phyloP scores from a whole-genome alignment of 2,329 filamentous ascomycete species.

The Colletotrichum neosansevieriae region DNA sequence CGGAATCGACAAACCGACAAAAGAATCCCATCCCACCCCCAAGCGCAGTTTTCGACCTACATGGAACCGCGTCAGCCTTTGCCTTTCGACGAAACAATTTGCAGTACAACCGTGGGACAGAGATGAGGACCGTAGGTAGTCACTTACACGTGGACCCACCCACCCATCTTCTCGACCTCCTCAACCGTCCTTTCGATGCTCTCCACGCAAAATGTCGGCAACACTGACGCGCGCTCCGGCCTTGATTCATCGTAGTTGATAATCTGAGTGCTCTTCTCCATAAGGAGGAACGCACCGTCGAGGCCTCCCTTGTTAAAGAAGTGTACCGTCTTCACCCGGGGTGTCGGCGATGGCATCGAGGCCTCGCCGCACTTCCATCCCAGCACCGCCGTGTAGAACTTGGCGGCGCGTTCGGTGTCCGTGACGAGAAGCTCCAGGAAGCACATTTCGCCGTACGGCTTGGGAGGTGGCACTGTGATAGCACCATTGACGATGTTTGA shows the following conservation, averaged over 20 bases:
- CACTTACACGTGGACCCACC: conserved; percentile 52
- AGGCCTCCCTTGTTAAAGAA: conserved; percentile 51
- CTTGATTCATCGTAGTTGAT: conserved; percentile 45
- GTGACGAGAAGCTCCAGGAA: conserved; percentile 55
- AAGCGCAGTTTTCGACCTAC: conserved; percentile 52
- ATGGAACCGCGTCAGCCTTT: neutral
- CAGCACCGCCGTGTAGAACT: conserved; percentile 54
- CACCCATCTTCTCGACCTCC: conserved; percentile 47
- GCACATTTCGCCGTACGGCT: conserved; percentile 49
- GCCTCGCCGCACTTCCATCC: conserved; percentile 48
- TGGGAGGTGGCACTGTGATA: neutral
- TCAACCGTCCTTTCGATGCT: conserved; percentile 49
- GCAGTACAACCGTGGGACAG: too few relatives aligned
- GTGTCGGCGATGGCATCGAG: conserved; percentile 39
- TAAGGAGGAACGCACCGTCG: conserved; percentile 51
- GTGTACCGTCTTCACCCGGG: conserved; percentile 48
- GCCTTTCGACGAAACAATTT: neutral
- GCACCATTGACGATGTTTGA: neutral
- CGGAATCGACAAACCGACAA: conserved; percentile 52
- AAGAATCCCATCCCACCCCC: conserved; percentile 50
- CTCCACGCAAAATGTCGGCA: conserved; percentile 51
- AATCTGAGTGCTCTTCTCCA: conserved; percentile 47
- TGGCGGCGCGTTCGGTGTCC: conserved; percentile 50
- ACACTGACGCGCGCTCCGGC: conserved; percentile 45
- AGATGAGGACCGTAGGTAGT: neutral